Percentiles rank a stretch among this genome's conserved stretches.
Evolutionary conservation across 495 filamentous ascomycete genomes (phyloP).

Genomic region (Lepidopterella palustris): DNA sequence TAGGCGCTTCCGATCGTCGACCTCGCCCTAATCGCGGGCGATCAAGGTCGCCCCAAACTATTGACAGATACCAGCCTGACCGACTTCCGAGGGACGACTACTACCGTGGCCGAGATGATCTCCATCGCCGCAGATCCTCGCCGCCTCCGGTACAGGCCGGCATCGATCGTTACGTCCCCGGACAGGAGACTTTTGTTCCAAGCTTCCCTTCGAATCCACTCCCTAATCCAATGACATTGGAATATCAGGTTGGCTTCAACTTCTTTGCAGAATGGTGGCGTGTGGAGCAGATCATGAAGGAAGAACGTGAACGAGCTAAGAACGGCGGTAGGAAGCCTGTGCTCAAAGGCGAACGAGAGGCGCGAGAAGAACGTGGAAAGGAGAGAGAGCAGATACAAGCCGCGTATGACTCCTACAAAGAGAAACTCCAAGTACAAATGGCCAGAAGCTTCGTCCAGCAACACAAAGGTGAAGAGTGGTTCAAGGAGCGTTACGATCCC

Average conservation of each 20-base stretch:
- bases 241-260: constrained; percentile 92
- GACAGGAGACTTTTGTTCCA: constrained; percentile 59
- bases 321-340: constrained; percentile 67
- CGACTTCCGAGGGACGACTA: constrained; percentile 58
- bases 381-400: constrained; percentile 85
- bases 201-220: constrained; percentile 63
- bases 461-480: constrained; percentile 95
- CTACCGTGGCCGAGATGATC: constrained; percentile 49
- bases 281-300: constrained; percentile 73
- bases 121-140: constrained; percentile 52
- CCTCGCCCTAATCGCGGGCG: constrained; percentile 50
- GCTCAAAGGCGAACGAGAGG: constrained; percentile 70
- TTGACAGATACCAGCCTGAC: constrained; percentile 44
- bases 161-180: constrained; percentile 94
- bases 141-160: constrained; percentile 59
- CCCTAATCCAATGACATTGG: constrained; percentile 72
- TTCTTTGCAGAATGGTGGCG: constrained; percentile 98
- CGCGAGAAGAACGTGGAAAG: constrained; percentile 76
- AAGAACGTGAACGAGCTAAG: constrained; percentile 73
- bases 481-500: constrained; percentile 87
- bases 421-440: constrained; percentile 87
- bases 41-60: constrained; percentile 43
- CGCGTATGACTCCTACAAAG: constrained; percentile 91
- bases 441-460: constrained; percentile 78
- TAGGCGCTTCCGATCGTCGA: constrained; percentile 33